Percentiles rank a stretch among this genome's conserved stretches.
These are phyloP conservation scores for Dictyostelium capitatum DNA, from an alignment of 78 protist species.

Conservation along the genomic window DNA sequence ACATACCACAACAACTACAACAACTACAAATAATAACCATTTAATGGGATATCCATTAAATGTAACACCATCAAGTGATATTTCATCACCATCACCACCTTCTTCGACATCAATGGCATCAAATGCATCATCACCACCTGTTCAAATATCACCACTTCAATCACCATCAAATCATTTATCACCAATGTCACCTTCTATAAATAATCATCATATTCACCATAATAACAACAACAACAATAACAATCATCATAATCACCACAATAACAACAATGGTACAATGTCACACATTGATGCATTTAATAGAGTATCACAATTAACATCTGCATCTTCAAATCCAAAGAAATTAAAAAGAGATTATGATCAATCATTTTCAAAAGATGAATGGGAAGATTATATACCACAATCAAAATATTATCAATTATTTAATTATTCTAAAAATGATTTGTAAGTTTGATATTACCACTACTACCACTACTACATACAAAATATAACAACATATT, in stretches of 20 bases:
- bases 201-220: background rate
- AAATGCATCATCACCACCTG: constrained; percentile 18
- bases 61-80: constrained; percentile 28
- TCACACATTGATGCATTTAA: constrained; percentile 8
- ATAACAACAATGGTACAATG: background rate
- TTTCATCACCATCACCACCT: constrained; percentile 32
- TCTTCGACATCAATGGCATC: background rate
- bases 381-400: constrained; percentile 68
- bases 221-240: background rate
- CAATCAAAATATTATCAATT: background rate
- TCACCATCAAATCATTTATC: constrained; percentile 8
- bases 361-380: constrained; percentile 48
- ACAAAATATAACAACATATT: background rate
- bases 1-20: background rate
- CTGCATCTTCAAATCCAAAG: constrained; percentile 2
- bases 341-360: constrained; percentile 57
- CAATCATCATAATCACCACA: background rate
- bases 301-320: constrained; percentile 17
- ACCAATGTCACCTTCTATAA: constrained; percentile 12
- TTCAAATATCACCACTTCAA: constrained; percentile 14
- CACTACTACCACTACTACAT: too few species aligned
- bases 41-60: background rate
- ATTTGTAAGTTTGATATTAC: constrained; percentile 74
- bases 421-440: constrained; percentile 28
- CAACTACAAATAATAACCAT: background rate